Evolutionary conservation across 169 alveolate species (phyloP), one percentile per base, ranked within the genome.

Genomic region (Plasmodium relictum): DNA sequence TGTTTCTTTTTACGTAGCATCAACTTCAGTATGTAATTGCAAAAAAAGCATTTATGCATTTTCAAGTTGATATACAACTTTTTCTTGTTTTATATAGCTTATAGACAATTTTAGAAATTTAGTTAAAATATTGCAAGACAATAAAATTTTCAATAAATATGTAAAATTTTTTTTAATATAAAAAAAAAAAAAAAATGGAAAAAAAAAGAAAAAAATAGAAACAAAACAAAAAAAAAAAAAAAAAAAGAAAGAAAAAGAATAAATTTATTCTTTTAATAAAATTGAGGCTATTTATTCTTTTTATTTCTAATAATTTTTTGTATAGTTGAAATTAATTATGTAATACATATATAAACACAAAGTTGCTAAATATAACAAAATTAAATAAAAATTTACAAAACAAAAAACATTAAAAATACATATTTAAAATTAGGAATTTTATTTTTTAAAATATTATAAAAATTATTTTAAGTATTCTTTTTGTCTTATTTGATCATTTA

Each of bases 1-100:
- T 63, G 61, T 20, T 50, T 62, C 39, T 56, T 76, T 31, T 76
- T 76, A 6, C 88, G 20, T 20, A 44, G 62, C 20, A 76, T 50
- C 44, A 76, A 20, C 26, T 76, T 63, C 16, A 76, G 31, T 2
- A 76, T 42, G 48, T 76, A 76, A 12, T 76, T 76, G 48, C 88
- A 76, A 50, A 76, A 44, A 65, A 76, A 76, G 20, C 88, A 76
- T 63, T 76, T 62, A 76, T 76, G 76, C 48, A 76, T 76, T 41
- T 74, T 76, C 68, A 74, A 45, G 54, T 42, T 76, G 12, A 56
- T 12, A 31, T 42, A 39, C 31, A 37, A 6, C 18, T 73, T 58
- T 76, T 44, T 58, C 59, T 70, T 44, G 18, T 52, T n/a, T 16
- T 14, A 6, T 6, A n/a, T 20, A 26, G 45, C 41, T 52, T 26